These are phyloP conservation scores for Bruguiera parviflora DNA, from an alignment of 345 rosid species.

Conservation along the genomic window DNA sequence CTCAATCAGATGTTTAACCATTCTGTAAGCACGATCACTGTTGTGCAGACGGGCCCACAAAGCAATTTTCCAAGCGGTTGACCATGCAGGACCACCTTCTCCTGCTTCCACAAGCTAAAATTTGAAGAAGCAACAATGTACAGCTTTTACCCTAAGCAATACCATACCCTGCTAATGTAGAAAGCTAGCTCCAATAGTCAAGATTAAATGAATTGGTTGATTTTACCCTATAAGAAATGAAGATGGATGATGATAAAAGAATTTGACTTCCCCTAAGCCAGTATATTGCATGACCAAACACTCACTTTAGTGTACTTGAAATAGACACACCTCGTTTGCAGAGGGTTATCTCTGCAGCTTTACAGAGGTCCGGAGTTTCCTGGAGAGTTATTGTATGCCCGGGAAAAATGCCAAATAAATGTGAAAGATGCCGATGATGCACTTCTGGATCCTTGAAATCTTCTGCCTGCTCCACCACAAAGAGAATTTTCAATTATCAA, in stretches of 20 bases:
- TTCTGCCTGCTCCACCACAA: constrained; percentile 39
- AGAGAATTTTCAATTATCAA: not conserved
- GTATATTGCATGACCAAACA: not conserved
- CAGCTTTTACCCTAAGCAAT: too few species aligned
- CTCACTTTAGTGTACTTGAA: not conserved
- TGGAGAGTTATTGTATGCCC: constrained; percentile 71
- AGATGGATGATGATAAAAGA: not conserved
- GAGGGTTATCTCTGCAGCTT: constrained; percentile 65
- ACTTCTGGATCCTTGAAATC: constrained; percentile 80
- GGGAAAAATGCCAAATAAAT: constrained; percentile 85
- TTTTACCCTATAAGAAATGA: not conserved
- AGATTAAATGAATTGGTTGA: not conserved
- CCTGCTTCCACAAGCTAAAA: constrained; percentile 41
- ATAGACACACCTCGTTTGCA: constrained; percentile 61
- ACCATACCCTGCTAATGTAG: too few species aligned
- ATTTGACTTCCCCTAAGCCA: not conserved
- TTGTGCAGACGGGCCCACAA: constrained; percentile 78
- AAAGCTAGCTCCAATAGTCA: not conserved
- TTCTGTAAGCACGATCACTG: constrained; percentile 59
- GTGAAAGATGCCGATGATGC: constrained; percentile 91
- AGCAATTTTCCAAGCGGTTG: constrained; percentile 82
- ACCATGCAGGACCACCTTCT: constrained; percentile 96
- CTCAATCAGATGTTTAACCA: constrained; percentile 65
- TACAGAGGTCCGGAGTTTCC: constrained; percentile 61
- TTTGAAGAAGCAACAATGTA: not conserved